Base-by-base conservation (phyloP, 1,139 yeast species). In the Protomyces gravidus region DNA sequence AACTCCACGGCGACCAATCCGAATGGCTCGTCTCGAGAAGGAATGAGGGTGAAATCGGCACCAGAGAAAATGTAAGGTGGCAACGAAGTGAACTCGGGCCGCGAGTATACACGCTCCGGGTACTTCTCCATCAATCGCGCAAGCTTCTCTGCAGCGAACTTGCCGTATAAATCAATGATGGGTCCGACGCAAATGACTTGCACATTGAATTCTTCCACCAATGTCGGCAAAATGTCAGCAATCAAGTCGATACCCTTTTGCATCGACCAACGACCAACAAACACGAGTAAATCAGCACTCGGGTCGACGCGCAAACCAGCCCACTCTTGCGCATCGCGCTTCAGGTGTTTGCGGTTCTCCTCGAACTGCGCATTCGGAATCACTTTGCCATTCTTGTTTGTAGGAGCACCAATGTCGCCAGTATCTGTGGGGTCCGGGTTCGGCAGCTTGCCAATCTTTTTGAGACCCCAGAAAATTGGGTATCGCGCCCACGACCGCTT, bases 241-340 rank as follows among this genome's bases (percentile, higher is more conserved):
- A 61, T 61, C 36, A 61, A 33, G 42, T 61, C 63, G 23, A 61
- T 58, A 25, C 63, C 63, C 50, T 61, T 61, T 17, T 61, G 63
- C 55, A 57, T 52, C 19, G 63, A 61, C 63, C 63, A 61, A 32
- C 63, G 58, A n/a, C 63, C 63, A 13, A 61, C 63, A 21, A 61
- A 61, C 9, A 61, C 61, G 25, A 61, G 50, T 26, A 61, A 52
- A 25, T 61, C 61, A 4, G 63, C 61, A 3, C 51, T 33, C 2
- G 63, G 59, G 27, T 61, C 59, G 17, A 58, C 63, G 15, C 52
- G 59, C 5, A 61, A 55, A 46, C 59, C 59, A 13, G 63, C 63
- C 63, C 63, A 61, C 26, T 58, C 59, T 40, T 61, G 63, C 3
- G 62, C 61, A 42, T 61, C 62, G 15, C 51, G 58, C 46, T 58